Evolutionary conservation across 2,329 filamentous ascomycete species (phyloP), one percentile per base, ranked within the genome.

Genomic region (Ophiosphaerella korrae): DNA sequence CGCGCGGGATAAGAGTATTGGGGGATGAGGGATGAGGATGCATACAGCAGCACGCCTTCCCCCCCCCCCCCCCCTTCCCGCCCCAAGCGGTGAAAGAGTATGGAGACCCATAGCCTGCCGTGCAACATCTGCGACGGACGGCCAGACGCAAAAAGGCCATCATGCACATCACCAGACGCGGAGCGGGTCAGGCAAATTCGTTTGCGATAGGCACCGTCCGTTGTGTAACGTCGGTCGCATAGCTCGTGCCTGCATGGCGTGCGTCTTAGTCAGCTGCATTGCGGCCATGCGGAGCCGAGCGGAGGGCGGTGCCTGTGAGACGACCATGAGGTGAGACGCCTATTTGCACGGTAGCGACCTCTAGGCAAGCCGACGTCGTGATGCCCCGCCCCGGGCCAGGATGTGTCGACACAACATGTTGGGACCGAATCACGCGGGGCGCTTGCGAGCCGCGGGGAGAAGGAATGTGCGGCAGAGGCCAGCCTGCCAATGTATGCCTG

Each of bases 371-470:
- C 35, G 33, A 42, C 38, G 37, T 45, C 45, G 29, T 45, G 31
- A 23, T 44, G 47, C 42, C 42, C 38, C 55, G 52, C 49, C 48
- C 34, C 45, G 31, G 39, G 37, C 35, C 49, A 49, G 34, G 45
- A 45, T 46, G 16, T 41, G 37, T 49, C 24, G 24, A 38, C 11
- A 44, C 42, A 34, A 51, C 18, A 45, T 29, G 46, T 42, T 49
- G 47, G 47, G 43, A 49, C 50, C 52, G 50, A 29, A 55, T 60
- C 50, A 60, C 48, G 53, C 55, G 57, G 52, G 56, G 52, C 45
- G 50, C 51, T 51, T 45, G 51, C 51, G 50, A 42, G 42, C 49
- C 48, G 53, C 50, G 49, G 53, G 50, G 45, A 48, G 48, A 35
- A 31, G 35, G 46, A 45, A 42, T 38, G 43, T 43, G 55, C 50